phyloP scores from a whole-genome alignment of 2,329 filamentous ascomycete genomes.

The Penicillium decumbens region DNA sequence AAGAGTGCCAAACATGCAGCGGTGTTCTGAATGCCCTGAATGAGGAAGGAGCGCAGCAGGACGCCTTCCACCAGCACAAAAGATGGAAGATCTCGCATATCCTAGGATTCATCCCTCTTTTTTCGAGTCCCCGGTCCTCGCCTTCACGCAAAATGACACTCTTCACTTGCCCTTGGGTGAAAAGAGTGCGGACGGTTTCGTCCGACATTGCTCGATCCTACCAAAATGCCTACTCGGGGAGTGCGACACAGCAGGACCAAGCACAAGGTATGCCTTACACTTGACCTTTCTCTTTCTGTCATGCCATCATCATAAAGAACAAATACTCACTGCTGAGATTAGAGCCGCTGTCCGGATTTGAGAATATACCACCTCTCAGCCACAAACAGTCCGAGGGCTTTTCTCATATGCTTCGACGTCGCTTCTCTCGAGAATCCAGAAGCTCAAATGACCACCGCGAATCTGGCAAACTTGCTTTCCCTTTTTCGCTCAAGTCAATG shows the following conservation, averaged over 20 bases:
- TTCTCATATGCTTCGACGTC: slow-evolving; percentile 29
- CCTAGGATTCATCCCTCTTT: background rate
- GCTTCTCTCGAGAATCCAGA: slow-evolving; percentile 32
- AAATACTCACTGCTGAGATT: slow-evolving; percentile 1
- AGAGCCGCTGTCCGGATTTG: slow-evolving; percentile 6
- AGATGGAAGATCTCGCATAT: background rate
- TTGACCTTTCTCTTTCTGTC: background rate
- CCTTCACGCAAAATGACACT: slow-evolving; percentile 18
- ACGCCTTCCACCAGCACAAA: background rate
- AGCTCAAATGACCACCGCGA: slow-evolving; percentile 15
- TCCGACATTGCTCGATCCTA: slow-evolving; percentile 11
- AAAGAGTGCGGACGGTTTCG: slow-evolving; percentile 16
- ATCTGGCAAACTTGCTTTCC: slow-evolving; percentile 15
- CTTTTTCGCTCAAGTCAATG: slow-evolving; percentile 18
- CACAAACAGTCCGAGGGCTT: slow-evolving; percentile 21
- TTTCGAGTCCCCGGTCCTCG: background rate
- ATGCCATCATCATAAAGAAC: background rate
- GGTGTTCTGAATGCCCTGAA: background rate
- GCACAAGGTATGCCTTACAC: background rate
- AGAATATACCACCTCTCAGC: slow-evolving; percentile 4
- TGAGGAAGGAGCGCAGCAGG: background rate
- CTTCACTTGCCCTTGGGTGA: slow-evolving; percentile 25
- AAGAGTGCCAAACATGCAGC: background rate
- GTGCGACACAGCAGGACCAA: slow-evolving; percentile 12
- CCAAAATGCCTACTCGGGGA: slow-evolving; percentile 5